phyloP scores from a whole-genome alignment of 768 basidiomycete genomes.

The Xanthoconium purpureum region DNA sequence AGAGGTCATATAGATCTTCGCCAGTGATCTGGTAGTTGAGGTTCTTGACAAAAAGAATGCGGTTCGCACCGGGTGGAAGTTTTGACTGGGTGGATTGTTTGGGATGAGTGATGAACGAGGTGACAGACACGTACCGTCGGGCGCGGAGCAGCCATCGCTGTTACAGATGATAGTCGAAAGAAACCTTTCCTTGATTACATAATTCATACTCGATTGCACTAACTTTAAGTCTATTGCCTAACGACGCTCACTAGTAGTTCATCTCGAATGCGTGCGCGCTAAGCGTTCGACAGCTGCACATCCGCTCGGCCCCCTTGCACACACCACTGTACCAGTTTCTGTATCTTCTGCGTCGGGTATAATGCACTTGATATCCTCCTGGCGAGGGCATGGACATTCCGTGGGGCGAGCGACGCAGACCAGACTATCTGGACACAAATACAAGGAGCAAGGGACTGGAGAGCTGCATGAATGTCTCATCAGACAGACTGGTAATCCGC shows the following conservation, averaged over 20 bases:
- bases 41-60: constrained; percentile 92
- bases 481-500: neutral
- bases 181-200: constrained; percentile 16
- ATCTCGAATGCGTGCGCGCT: constrained; percentile 8
- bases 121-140: constrained; percentile 49
- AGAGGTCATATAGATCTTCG: constrained; percentile 93
- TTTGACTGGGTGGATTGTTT: constrained; percentile 51
- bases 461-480: neutral
- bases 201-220: neutral
- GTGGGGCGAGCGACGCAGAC: constrained; percentile 51
- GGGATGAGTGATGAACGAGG: neutral
- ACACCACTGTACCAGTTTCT: constrained; percentile 60
- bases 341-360: constrained; percentile 58
- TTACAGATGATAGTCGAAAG: constrained; percentile 4
- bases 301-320: constrained; percentile 62
- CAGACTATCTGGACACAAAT: constrained; percentile 73
- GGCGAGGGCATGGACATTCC: constrained; percentile 78
- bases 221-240: too few species aligned
- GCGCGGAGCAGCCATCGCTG: constrained; percentile 61
- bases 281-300: constrained; percentile 63
- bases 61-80: constrained; percentile 88
- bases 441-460: constrained; percentile 69
- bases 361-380: constrained; percentile 73
- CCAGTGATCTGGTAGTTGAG: constrained; percentile 90
- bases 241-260: neutral